Evolutionary conservation across 805 yeast genomes (phyloP), one percentile per base, ranked within the genome.

Genomic region (Kodamaea hsintzibuensis): DNA sequence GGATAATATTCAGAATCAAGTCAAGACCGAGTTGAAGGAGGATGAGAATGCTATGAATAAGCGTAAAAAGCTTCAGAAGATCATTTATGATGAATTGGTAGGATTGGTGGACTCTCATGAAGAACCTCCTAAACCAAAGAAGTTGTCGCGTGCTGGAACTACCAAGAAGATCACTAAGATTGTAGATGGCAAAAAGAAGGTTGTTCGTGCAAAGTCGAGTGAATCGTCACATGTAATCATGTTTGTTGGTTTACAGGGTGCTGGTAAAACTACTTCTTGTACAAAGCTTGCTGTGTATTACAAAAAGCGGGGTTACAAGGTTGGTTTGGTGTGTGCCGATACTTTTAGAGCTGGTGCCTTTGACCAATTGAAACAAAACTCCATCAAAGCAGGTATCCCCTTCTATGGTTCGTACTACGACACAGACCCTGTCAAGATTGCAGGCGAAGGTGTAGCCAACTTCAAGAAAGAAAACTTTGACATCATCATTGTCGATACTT

Each of bases 301-400:
- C 69, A 93, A 91, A 65, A 83, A 92, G 66, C 80, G 98, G 65
- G 98, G 98, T 2, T 91, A 86, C 73, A 92, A 91, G 68, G 96
- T 91, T 47, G 98, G 98, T 51, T 78, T 95, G 67, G 98, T 95
- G 22, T 95, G 99, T 82, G 99, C 99, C 1, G 99, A 95, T 77
- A 95, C 99, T 30, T 95, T 93, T 80, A 86, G 99, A 80, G 99
- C 99, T 38, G 99, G 99, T 80, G 99, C 99, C 1, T 93, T 93
- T 77, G 99, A 93, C 73, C 99, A 93, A 78, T 82, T 93, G 72
- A 93, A 95, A 70, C 99, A 93, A 73, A 93, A 93, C 71, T 98
- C 99, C 19, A 91, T 93, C 52, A 90, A 91, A 75, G 96, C 99
- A 1, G 84, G 88, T 61, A 90, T 93, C 53, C 98, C 99, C 45